Base-by-base conservation (phyloP, 2,329 filamentous ascomycete species). In the Fusarium agapanthi region DNA sequence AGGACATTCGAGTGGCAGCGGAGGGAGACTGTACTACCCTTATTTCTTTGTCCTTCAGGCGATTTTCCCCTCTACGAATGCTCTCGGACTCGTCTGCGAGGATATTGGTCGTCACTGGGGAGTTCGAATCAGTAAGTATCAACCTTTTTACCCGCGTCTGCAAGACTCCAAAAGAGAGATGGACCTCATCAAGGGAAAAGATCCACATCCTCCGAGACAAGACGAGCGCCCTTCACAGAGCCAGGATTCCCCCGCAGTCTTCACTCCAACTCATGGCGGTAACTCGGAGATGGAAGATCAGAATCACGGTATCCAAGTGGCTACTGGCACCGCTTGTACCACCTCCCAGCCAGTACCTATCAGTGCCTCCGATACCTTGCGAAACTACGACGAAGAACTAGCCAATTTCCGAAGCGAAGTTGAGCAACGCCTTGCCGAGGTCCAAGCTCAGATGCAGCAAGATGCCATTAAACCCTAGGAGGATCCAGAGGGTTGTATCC, bases 121-220 rank as follows among this genome's bases (percentile, higher is more conserved):
- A 1, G 1, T 16, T 24, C 40, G 1, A 41, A 4, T 41, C 10
- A 11, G 2, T 4, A 1, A 7, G 14, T 0, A 24, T 5, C 5
- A 43, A 6, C n/a, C 15, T 24, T 43, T 43, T 43, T 43, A 43
- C n/a, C 41, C 41, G 10, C 41, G 11, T 8, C 41, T 24, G 2
- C 6, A 18, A 12, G 5, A 43, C 41, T 8, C n/a, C n/a, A 5
- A 24, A 7, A 43, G 0, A 18, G 41, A 43, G 41, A 12, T 43
- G 15, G 2, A 8, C 2, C 41, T 43, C 15, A 43, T 24, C 5
- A 18, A 4, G 15, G 41, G 41, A 4, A 43, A 43, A 2, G 3
- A 1, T 18, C 15, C 41, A 24, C 1, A 0, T 24, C 4, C 15
- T 43, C 10, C 0, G 41, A 3, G 6, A 43, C 41, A 24, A 18